A percentile compares a stretch with the other conserved stretches of the same genome.
Conservation (phyloP, 1,284 basidiomycete species). For the Omphalotus olearius region DNA sequence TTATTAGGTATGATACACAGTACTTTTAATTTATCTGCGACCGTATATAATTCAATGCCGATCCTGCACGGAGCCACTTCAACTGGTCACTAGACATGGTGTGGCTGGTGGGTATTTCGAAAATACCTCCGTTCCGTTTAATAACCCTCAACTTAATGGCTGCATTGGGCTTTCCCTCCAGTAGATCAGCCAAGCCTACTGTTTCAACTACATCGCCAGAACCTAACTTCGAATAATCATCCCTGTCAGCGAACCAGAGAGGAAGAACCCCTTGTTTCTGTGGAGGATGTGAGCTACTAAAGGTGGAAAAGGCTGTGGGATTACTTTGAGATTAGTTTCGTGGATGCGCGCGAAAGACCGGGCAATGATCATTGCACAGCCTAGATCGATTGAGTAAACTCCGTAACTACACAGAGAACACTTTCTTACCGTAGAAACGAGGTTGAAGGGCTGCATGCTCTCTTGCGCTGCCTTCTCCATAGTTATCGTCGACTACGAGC, state of each 20-base stretch:
- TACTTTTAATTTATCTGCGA: constrained; percentile 36
- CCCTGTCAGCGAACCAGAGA: constrained; percentile 85
- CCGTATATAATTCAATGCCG: constrained; percentile 82
- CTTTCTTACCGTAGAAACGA: constrained; percentile 80
- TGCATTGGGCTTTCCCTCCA: constrained; percentile 46
- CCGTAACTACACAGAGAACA: neutral
- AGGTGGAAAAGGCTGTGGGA: neutral
- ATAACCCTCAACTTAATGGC: constrained; percentile 68
- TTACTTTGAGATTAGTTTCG: constrained; percentile 92
- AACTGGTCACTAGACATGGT: constrained; percentile 89
- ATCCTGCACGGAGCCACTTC: constrained; percentile 83
- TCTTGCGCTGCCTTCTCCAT: constrained; percentile 97
- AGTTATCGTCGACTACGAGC: constrained; percentile 93
- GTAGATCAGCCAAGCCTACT: constrained; percentile 47
- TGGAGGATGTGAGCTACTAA: constrained; percentile 8
- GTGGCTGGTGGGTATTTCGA: constrained; percentile 75
- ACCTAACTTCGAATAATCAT: constrained; percentile 79
- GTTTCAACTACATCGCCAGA: constrained; percentile 73
- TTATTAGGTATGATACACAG: neutral
- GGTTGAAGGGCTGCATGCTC: constrained; percentile 98
- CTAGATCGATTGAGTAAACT: constrained; percentile 31
- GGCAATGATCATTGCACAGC: constrained; percentile 80
- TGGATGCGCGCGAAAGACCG: constrained; percentile 98
- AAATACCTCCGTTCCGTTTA: constrained; percentile 57
- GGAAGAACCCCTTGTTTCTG: constrained; percentile 96